These are phyloP conservation scores for Hibiscus mutabilis DNA, from an alignment of 345 rosid genomes.

Conservation along the genomic window DNA sequence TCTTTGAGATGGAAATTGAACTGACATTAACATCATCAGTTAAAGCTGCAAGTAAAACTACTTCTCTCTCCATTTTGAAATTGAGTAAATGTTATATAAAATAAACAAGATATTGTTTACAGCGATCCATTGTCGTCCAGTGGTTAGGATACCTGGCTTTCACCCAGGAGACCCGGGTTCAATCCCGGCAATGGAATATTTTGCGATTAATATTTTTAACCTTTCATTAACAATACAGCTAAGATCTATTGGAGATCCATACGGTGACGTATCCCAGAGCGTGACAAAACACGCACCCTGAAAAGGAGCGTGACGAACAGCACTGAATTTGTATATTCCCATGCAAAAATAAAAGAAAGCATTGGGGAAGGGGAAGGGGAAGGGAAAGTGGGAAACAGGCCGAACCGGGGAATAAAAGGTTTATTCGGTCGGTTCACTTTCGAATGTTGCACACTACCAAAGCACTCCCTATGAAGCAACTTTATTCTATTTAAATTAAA, in stretches of 20 bases:
- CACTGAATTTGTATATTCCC: conserved; percentile 29
- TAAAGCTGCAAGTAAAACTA: no score
- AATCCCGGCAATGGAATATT: not conserved
- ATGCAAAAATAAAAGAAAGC: conserved; percentile 30
- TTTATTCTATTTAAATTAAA: not conserved
- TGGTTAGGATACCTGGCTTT: not conserved
- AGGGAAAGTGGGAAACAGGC: no score
- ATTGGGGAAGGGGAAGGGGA: conserved; percentile 8
- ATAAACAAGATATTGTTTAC: no score
- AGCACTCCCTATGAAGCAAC: conserved; percentile 12
- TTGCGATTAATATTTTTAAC: no score
- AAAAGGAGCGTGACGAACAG: conserved; percentile 13
- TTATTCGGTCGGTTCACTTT: conserved; percentile 29
- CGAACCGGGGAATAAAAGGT: conserved; percentile 25
- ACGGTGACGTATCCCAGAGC: not conserved
- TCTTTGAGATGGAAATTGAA: no score
- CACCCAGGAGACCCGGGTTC: not conserved
- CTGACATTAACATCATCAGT: no score
- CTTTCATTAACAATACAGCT: no score
- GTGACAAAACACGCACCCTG: not conserved
- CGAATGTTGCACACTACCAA: not conserved
- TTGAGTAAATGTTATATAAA: no score
- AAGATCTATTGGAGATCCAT: not conserved
- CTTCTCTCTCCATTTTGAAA: no score
- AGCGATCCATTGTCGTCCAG: no score